These are phyloP conservation scores for Tulasnella sp. DNA, from an alignment of 768 basidiomycete genomes.

Conservation along the genomic window DNA sequence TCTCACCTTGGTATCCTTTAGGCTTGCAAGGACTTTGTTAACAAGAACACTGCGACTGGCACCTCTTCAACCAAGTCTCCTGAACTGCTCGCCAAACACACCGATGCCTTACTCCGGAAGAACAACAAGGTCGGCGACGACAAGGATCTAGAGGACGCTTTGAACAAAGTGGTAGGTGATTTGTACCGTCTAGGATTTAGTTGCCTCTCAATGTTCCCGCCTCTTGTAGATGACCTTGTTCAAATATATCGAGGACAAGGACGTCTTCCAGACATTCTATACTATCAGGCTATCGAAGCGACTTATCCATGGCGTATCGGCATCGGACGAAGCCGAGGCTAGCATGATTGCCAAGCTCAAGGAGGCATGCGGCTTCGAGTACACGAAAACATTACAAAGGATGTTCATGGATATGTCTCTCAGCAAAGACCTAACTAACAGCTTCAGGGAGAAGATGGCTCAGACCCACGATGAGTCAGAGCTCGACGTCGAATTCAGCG, in stretches of 20 bases:
- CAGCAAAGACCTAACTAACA: conserved; percentile 90
- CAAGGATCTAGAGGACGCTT: conserved; percentile 79
- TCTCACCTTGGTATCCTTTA: conserved; percentile 40
- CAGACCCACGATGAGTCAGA: conserved; percentile 68
- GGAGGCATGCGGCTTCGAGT: conserved; percentile 94
- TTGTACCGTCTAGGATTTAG: not conserved
- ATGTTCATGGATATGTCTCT: conserved; percentile 99
- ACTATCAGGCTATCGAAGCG: conserved; percentile 90
- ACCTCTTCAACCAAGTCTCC: conserved; percentile 81
- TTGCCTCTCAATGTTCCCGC: not conserved
- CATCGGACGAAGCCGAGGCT: conserved; percentile 93
- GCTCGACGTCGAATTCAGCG: conserved; percentile 82
- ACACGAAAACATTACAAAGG: conserved; percentile 90
- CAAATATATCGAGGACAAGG: conserved; percentile 98
- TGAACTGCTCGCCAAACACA: conserved; percentile 87
- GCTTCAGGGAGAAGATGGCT: conserved; percentile 91
- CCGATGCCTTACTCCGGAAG: conserved; percentile 84
- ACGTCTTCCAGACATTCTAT: conserved; percentile 98
- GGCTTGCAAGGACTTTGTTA: conserved; percentile 94
- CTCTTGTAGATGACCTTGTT: conserved; percentile 82
- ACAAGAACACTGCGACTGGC: conserved; percentile 86
- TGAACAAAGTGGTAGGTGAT: conserved; percentile 78
- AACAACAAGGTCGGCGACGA: conserved; percentile 95
- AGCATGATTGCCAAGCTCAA: conserved; percentile 98
- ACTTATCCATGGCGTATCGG: conserved; percentile 84